phyloP scores from a whole-genome alignment of 768 basidiomycete species.

The Termitomyces bulborhizus region DNA sequence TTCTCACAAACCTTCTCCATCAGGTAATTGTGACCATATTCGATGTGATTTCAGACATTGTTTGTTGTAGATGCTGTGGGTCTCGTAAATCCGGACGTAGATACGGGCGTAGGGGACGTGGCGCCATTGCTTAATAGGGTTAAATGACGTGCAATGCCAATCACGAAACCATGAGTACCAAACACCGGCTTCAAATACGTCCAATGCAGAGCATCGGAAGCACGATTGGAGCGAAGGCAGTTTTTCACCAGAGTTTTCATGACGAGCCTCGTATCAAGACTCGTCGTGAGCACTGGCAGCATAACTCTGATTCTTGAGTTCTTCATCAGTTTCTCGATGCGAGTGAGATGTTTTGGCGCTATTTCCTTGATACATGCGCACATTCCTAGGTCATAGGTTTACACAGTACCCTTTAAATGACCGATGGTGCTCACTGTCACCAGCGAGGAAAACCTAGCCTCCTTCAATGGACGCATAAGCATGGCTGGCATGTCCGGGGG shows the following conservation, averaged over 20 bases:
- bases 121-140: constrained; percentile 2
- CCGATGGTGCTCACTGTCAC: constrained; percentile 50
- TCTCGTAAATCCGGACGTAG: constrained; percentile 23
- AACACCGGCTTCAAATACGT: not conserved
- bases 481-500: too few species aligned
- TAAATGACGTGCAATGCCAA: too few species aligned
- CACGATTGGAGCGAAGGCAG: too few species aligned
- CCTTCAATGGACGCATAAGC: too few species aligned
- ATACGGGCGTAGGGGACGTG: constrained; percentile 13
- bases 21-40: constrained; percentile 65
- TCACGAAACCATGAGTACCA: too few species aligned
- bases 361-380: constrained; percentile 33
- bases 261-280: constrained; percentile 34
- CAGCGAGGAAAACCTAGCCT: constrained; percentile 26
- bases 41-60: constrained; percentile 50
- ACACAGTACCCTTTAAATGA: not conserved
- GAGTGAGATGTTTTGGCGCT: constrained; percentile 33
- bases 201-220: not conserved
- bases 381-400: constrained; percentile 16
- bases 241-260: too few species aligned
- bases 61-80: constrained; percentile 45
- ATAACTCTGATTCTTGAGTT: constrained; percentile 38
- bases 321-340: constrained; percentile 19
- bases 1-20: not conserved
- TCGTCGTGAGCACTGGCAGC: constrained; percentile 40